phyloP scores from a whole-genome alignment of 2,329 filamentous ascomycete species.

The Sporothrix luriei region DNA sequence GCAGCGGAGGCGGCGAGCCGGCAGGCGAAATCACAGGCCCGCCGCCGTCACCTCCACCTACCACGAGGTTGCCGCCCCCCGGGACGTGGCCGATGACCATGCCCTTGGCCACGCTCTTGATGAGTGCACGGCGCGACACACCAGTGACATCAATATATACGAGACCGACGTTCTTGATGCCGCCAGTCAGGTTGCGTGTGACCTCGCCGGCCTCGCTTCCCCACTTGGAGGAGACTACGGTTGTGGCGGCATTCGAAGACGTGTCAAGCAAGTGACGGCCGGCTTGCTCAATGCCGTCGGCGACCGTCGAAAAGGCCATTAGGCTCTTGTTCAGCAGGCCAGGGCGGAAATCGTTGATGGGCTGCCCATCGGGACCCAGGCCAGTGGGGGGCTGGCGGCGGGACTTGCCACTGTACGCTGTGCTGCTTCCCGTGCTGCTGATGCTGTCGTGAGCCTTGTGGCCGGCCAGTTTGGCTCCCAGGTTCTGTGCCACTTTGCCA shows the following conservation, averaged over 20 bases:
- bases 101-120: constrained; percentile 94
- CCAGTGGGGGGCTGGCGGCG: constrained; percentile 52
- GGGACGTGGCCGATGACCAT: constrained; percentile 86
- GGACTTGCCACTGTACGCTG: constrained; percentile 10
- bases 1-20: constrained; percentile 21
- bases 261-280: constrained; percentile 75
- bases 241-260: constrained; percentile 76
- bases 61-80: constrained; percentile 72
- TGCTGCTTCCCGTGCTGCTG: constrained; percentile 10
- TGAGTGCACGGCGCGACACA: constrained; percentile 82
- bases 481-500: constrained; percentile 80
- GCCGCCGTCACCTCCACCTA: constrained; percentile 60
- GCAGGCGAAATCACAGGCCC: constrained; percentile 36
- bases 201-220: constrained; percentile 81
- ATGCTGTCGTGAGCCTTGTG: constrained; percentile 30
- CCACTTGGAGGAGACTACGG: constrained; percentile 86
- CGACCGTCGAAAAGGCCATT: constrained; percentile 94
- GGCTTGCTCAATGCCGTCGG: constrained; percentile 89
- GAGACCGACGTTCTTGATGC: constrained; percentile 92
- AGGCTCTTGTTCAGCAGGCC: constrained; percentile 92
- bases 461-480: constrained; percentile 71
- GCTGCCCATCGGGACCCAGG: constrained; percentile 70
- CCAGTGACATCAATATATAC: constrained; percentile 97
- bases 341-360: constrained; percentile 72
- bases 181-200: constrained; percentile 73